Evolutionary conservation across 371 early-diverging fungal genomes (phyloP).

Genomic region (Mucor piriformis): DNA sequence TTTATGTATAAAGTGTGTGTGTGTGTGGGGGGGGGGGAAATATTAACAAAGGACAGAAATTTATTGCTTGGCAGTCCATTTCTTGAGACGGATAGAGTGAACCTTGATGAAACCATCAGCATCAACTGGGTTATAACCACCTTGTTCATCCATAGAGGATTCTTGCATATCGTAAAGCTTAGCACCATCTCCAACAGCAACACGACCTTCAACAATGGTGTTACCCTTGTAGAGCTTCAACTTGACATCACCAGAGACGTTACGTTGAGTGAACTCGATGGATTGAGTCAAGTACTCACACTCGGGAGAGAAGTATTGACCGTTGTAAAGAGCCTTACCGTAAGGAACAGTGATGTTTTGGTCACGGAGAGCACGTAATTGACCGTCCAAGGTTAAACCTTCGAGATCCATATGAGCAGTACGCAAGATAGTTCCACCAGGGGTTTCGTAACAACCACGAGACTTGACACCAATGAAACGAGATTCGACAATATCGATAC

Average conservation of each 20-base stretch:
- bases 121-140: slow-evolving; percentile 90
- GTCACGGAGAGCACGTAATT: slow-evolving; percentile 91
- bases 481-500: slow-evolving; percentile 98
- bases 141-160: slow-evolving; percentile 93
- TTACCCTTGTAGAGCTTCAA: slow-evolving; percentile 97
- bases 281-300: slow-evolving; percentile 85
- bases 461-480: slow-evolving; percentile 98
- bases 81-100: slow-evolving; percentile 94
- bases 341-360: slow-evolving; percentile 80
- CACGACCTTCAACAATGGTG: slow-evolving; percentile 87
- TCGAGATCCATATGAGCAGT: slow-evolving; percentile 95
- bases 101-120: slow-evolving; percentile 97
- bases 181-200: slow-evolving; percentile 69
- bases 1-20: background rate
- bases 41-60: background rate
- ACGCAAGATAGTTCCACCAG: slow-evolving; percentile 94
- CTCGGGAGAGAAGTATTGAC: slow-evolving; percentile 95
- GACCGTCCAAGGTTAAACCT: slow-evolving; percentile 93
- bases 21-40: background rate
- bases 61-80: slow-evolving; percentile 64
- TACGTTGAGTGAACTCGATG: slow-evolving; percentile 80
- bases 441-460: slow-evolving; percentile 98
- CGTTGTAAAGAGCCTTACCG: slow-evolving; percentile 87
- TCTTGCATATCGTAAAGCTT: slow-evolving; percentile 94
- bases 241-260: slow-evolving; percentile 89